Percentiles rank a stretch among this genome's conserved stretches.
These are phyloP conservation scores for Penicillium pancosmium DNA, from an alignment of 495 filamentous ascomycete species.

Conservation along the genomic window DNA sequence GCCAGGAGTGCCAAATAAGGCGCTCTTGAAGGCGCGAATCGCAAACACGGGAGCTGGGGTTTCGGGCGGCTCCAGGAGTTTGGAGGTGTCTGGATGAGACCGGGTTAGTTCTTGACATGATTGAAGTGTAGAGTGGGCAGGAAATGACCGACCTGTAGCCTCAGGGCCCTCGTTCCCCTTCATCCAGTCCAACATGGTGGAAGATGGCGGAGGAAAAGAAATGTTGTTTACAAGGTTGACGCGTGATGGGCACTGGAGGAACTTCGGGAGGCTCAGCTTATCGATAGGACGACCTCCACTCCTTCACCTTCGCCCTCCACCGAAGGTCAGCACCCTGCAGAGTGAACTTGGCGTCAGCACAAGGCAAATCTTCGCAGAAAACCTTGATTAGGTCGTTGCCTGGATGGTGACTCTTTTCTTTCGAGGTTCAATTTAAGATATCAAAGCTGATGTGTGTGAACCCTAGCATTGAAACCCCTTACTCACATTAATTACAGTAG, in stretches of 20 bases:
- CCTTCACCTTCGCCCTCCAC: neutral
- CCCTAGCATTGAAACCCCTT: neutral
- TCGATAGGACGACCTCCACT: constrained; percentile 12
- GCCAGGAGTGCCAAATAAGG: constrained; percentile 84
- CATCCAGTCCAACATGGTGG: constrained; percentile 57
- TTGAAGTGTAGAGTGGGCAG: constrained; percentile 13
- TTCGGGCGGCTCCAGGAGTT: constrained; percentile 69
- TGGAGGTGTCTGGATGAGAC: constrained; percentile 36
- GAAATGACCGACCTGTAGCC: constrained; percentile 26
- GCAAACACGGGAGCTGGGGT: constrained; percentile 95
- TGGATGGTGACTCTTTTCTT: neutral
- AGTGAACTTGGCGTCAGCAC: neutral
- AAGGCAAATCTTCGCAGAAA: neutral
- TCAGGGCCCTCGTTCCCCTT: constrained; percentile 48
- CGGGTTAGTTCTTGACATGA: neutral
- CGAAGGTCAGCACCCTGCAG: neutral
- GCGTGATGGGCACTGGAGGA: constrained; percentile 19
- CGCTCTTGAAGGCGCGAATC: constrained; percentile 87
- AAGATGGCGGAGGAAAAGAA: constrained; percentile 2
- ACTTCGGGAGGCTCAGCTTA: constrained; percentile 19
- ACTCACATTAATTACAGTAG: neutral
- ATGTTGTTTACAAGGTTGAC: constrained; percentile 20
- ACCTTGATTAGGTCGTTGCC: neutral
- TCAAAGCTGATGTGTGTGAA: neutral
- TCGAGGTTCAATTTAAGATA: neutral